Base-by-base conservation (phyloP, 1,139 yeast species). In the Taphrina confusa region DNA sequence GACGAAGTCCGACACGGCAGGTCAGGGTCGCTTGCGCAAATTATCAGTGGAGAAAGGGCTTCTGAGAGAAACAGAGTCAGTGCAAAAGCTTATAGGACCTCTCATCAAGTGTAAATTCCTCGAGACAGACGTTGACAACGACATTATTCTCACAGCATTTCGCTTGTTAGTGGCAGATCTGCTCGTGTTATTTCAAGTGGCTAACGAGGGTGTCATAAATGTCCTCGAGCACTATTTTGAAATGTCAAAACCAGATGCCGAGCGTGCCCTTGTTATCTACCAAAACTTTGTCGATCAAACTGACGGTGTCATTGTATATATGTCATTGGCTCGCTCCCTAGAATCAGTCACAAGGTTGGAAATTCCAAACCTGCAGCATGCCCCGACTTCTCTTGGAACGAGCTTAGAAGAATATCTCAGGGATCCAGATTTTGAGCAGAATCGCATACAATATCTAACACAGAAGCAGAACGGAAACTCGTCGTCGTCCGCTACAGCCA, bases 201-300 rank as follows among this genome's bases (percentile, higher is more conserved):
- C 92, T 66, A 92, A 92, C 73, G 97, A 92, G 74, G 97, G 97
- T 28, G 96, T 92, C 37, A 91, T 92, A 66, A 91, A 90, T 68
- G 76, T 92, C 52, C 79, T 92, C 14, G 97, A 92, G 71, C 95
- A 92, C 70, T 92, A 88, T 73, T 92, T 92, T 74, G 98, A 92
- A 73, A 86, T 92, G 83, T 83, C 91, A 37, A 83, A 82, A 66
- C 76, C 77, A 37, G 96, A 92, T 71, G 97, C 97, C 2, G 88
- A 86, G 69, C 80, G 91, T 65, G 92, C 96, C 0, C 79, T 92
- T 65, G 83, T 81, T 30, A 83, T 92, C 52, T 92, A 92, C 75
- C 88, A 86, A 67, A 80, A 80, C 64, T 92, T 92, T 73, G 95
- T 91, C 54, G 86, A 84, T 64, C 84, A 89, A 70, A 92, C 98